Evolutionary conservation across 2,329 filamentous ascomycete species (phyloP).

Genomic region (Sporothrix curviconia): DNA sequence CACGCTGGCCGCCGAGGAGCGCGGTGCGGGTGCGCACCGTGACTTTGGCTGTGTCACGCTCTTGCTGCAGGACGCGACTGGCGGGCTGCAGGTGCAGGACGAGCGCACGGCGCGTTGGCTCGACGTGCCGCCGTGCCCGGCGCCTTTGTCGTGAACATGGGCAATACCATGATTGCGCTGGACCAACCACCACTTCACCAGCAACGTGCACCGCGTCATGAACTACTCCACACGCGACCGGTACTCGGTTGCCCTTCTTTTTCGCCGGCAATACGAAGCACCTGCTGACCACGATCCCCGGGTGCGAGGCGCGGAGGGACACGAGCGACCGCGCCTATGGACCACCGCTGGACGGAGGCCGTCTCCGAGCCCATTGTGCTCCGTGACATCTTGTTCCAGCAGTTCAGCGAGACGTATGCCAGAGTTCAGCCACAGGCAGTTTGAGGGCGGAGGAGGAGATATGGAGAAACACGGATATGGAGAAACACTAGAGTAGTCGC

Average conservation of each 20-base stretch:
- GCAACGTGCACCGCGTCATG: conserved; percentile 39
- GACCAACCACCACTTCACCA: conserved; percentile 48
- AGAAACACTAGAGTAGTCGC: background rate
- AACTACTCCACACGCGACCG: background rate
- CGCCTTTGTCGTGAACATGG: conserved; percentile 46
- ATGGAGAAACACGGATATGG: too few species aligned
- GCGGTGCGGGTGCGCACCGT: conserved; percentile 40
- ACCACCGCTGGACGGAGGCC: background rate
- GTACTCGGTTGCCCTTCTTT: conserved; percentile 8
- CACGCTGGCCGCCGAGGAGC: conserved; percentile 15
- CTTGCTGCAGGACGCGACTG: conserved; percentile 42
- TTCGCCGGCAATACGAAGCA: conserved; percentile 3
- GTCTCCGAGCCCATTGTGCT: background rate
- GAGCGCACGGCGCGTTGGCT: conserved; percentile 31
- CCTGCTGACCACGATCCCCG: background rate
- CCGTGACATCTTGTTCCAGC: background rate
- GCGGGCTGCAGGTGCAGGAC: conserved; percentile 36
- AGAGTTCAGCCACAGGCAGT: background rate
- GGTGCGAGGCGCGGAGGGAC: background rate
- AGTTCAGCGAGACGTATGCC: background rate
- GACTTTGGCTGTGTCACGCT: conserved; percentile 51
- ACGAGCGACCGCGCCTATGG: background rate
- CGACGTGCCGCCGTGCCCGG: conserved; percentile 38
- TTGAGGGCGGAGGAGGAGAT: too few species aligned
- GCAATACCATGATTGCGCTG: conserved; percentile 42